Percentiles rank a stretch among this genome's conserved stretches.
Conservation (phyloP, 2,329 filamentous ascomycete genomes). For the Rhinocladiella mackenziei region DNA sequence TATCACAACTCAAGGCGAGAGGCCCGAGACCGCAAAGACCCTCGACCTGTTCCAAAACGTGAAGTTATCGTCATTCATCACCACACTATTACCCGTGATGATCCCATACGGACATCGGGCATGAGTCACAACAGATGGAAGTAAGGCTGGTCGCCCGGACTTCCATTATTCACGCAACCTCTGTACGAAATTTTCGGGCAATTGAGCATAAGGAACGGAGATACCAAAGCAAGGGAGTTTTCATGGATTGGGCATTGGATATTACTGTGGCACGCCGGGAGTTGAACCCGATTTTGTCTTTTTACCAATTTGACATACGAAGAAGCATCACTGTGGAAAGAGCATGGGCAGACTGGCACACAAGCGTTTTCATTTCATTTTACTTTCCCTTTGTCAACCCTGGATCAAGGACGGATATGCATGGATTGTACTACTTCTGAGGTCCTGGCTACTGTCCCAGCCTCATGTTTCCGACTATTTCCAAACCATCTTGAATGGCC, state of each 20-base stretch:
- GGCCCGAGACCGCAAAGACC: slow-evolving; percentile 21
- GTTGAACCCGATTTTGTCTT: no score
- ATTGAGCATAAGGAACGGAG: no score
- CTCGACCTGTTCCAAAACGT: slow-evolving; percentile 19
- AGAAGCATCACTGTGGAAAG: slow-evolving; percentile 15
- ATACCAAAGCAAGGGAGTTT: slow-evolving; percentile 24
- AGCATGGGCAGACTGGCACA: slow-evolving; percentile 4
- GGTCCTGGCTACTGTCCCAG: slow-evolving; percentile 20
- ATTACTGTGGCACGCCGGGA: no score
- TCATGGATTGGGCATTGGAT: slow-evolving; percentile 3
- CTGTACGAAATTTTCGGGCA: slow-evolving; percentile 14
- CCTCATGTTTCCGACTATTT: background rate
- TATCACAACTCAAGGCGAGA: slow-evolving; percentile 22
- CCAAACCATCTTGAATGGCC: background rate
- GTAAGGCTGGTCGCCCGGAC: slow-evolving; percentile 2
- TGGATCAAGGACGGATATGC: slow-evolving; percentile 4
- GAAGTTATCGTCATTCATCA: slow-evolving; percentile 24
- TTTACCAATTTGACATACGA: no score
- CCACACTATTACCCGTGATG: slow-evolving; percentile 21
- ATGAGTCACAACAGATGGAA: slow-evolving; percentile 25
- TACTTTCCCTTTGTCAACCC: no score
- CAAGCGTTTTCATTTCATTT: slow-evolving; percentile 14
- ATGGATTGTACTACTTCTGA: slow-evolving; percentile 3
- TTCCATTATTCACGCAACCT: slow-evolving; percentile 1
- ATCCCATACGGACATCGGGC: slow-evolving; percentile 18